phyloP scores from a whole-genome alignment of 1,284 basidiomycete species.

The Ceratobasidium sp. region DNA sequence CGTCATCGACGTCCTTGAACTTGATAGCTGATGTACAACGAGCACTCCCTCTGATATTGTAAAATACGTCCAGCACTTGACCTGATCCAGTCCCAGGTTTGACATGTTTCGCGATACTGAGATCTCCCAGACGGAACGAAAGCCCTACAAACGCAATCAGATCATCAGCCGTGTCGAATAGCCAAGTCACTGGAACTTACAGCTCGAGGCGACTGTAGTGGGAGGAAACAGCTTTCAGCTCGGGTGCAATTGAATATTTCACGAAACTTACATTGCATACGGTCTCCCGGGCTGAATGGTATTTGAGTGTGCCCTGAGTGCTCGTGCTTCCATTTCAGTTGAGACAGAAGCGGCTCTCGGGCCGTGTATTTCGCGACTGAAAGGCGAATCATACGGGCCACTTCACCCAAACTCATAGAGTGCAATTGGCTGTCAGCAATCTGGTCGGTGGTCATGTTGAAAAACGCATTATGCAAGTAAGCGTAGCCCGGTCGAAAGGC shows the following conservation, averaged over 20 bases:
- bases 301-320: conserved; percentile 34
- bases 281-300: conserved; percentile 26
- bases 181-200: background rate
- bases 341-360: conserved; percentile 13
- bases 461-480: conserved; percentile 35
- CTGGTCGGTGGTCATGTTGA: conserved; percentile 35
- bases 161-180: background rate
- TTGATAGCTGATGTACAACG: conserved; percentile 32
- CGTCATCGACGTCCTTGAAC: conserved; percentile 29
- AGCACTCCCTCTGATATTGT: conserved; percentile 14
- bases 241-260: background rate
- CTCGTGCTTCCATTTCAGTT: conserved; percentile 36
- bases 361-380: conserved; percentile 25
- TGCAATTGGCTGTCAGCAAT: conserved; percentile 12
- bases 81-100: conserved; percentile 22
- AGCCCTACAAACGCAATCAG: conserved; percentile 13
- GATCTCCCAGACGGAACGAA: conserved; percentile 33
- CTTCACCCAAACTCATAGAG: conserved; percentile 27
- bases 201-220: conserved; percentile 16
- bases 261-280: conserved; percentile 30
- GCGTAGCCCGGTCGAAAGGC: conserved; percentile 23
- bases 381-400: conserved; percentile 25
- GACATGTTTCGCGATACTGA: conserved; percentile 24
- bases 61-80: conserved; percentile 23
- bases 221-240: background rate